These are phyloP conservation scores for Boletus smithii DNA, from an alignment of 1,284 basidiomycete species.

Conservation along the genomic window DNA sequence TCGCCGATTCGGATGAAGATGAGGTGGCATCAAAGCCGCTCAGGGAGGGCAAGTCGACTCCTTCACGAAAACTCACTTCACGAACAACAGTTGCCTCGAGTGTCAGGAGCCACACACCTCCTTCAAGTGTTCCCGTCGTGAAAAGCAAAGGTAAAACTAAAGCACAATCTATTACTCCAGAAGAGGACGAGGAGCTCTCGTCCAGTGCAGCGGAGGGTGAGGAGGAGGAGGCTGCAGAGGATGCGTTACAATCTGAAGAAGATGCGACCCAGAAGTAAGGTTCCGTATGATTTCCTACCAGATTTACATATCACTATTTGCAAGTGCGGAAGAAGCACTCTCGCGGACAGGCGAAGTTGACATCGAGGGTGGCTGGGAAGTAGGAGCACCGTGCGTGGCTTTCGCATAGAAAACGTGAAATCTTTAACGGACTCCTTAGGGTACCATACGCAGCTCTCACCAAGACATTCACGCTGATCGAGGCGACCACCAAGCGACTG, in stretches of 20 bases:
- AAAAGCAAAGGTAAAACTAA: constrained; percentile 28
- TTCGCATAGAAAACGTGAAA: background rate
- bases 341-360: constrained; percentile 70
- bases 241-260: constrained; percentile 32
- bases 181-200: constrained; percentile 40
- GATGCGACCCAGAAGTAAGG: constrained; percentile 62
- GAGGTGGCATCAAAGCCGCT: constrained; percentile 22
- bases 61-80: constrained; percentile 1
- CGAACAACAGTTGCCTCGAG: constrained; percentile 2
- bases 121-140: constrained; percentile 7
- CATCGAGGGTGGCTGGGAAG: constrained; percentile 83
- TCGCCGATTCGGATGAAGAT: constrained; percentile 68
- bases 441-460: constrained; percentile 93
- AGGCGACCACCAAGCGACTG: constrained; percentile 92
- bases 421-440: constrained; percentile 40
- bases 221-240: constrained; percentile 41
- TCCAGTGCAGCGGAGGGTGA: constrained; percentile 51
- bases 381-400: constrained; percentile 71
- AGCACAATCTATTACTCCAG: constrained; percentile 21
- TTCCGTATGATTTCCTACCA: background rate
- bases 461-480: constrained; percentile 86
- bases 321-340: constrained; percentile 70
- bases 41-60: constrained; percentile 1
- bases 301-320: constrained; percentile 4
- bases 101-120: constrained; percentile 16